These are phyloP conservation scores for Papilionanthe hybrid DNA, from an alignment of 116 monocot genomes.

Conservation along the genomic window DNA sequence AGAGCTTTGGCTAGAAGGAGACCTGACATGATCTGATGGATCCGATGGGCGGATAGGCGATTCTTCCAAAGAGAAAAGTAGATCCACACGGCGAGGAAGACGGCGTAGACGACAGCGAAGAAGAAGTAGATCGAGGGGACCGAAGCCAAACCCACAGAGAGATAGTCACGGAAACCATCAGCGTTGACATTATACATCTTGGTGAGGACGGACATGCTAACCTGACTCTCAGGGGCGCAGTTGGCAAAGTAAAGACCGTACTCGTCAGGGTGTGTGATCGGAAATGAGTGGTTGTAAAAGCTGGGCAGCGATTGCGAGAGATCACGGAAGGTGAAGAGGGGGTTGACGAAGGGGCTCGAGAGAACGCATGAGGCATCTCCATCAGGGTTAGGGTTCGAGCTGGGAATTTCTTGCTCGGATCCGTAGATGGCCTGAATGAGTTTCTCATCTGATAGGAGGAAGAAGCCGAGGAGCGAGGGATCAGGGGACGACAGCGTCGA, in stretches of 20 bases:
- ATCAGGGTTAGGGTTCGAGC: slow-evolving; percentile 12
- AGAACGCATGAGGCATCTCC: slow-evolving; percentile 40
- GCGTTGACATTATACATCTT: slow-evolving; percentile 70
- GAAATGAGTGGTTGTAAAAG: slow-evolving; percentile 42
- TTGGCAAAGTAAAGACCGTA: slow-evolving; percentile 82
- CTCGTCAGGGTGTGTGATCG: slow-evolving; percentile 76
- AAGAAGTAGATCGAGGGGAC: slow-evolving; percentile 56
- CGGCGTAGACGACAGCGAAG: slow-evolving; percentile 48
- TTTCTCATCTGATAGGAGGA: slow-evolving; percentile 73
- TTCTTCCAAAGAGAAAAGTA: slow-evolving; percentile 48
- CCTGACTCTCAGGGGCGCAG: slow-evolving; percentile 47
- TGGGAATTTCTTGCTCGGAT: slow-evolving; percentile 10
- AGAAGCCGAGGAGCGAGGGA: slow-evolving; percentile 70
- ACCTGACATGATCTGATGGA: slow-evolving; percentile 76
- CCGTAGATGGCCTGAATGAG: slow-evolving; percentile 64
- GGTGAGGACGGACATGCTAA: slow-evolving; percentile 71
- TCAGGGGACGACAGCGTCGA: slow-evolving; percentile 25
- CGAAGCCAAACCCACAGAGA: slow-evolving; percentile 67
- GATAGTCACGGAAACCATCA: slow-evolving; percentile 57
- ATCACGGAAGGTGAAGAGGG: slow-evolving; percentile 64
- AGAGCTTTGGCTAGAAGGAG: slow-evolving; percentile 64
- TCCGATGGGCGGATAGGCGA: slow-evolving; percentile 47
- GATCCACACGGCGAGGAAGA: slow-evolving; percentile 52
- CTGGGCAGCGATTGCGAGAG: slow-evolving; percentile 15
- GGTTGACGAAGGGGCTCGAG: slow-evolving; percentile 34